Conservation (phyloP, 768 basidiomycete species). For the Pseudohyphozyma bogoriensis region DNA sequence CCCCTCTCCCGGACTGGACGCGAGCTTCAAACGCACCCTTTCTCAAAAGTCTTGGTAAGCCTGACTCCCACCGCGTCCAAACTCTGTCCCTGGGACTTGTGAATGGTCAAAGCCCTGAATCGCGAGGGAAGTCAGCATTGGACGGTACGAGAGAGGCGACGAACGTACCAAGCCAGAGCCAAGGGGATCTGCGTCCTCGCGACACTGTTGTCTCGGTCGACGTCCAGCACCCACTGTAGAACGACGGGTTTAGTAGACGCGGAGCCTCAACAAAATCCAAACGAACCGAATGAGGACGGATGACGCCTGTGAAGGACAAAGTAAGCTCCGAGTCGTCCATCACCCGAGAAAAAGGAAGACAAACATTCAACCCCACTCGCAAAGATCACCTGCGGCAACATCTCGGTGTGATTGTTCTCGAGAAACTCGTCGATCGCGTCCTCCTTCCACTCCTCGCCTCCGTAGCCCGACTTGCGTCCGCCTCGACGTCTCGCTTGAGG, state of each 20-base stretch:
- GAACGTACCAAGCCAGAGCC: slow-evolving; percentile 92
- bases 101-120: slow-evolving; percentile 35
- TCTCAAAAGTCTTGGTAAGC: slow-evolving; percentile 46
- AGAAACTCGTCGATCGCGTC: slow-evolving; percentile 16
- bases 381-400: slow-evolving; percentile 21
- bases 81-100: slow-evolving; percentile 94
- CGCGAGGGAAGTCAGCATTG: background rate
- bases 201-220: slow-evolving; percentile 13
- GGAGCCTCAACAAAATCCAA: background rate
- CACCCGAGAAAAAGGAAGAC: too few species aligned
- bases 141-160: slow-evolving; percentile 42
- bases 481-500: background rate
- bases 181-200: slow-evolving; percentile 71
- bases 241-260: background rate
- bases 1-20: too few species aligned
- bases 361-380: slow-evolving; percentile 8
- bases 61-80: slow-evolving; percentile 89
- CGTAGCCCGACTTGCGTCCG: background rate
- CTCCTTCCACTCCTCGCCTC: slow-evolving; percentile 24
- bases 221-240: background rate
- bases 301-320: background rate
- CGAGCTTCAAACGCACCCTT: background rate
- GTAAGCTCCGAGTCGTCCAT: background rate
- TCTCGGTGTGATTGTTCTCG: slow-evolving; percentile 12
- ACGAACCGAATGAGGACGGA: slow-evolving; percentile 3